A percentile compares a stretch with the other conserved stretches of the same genome.
These are phyloP conservation scores for Cryphonectria parasitica DNA, from an alignment of 2,329 filamentous ascomycete genomes.

Conservation along the genomic window DNA sequence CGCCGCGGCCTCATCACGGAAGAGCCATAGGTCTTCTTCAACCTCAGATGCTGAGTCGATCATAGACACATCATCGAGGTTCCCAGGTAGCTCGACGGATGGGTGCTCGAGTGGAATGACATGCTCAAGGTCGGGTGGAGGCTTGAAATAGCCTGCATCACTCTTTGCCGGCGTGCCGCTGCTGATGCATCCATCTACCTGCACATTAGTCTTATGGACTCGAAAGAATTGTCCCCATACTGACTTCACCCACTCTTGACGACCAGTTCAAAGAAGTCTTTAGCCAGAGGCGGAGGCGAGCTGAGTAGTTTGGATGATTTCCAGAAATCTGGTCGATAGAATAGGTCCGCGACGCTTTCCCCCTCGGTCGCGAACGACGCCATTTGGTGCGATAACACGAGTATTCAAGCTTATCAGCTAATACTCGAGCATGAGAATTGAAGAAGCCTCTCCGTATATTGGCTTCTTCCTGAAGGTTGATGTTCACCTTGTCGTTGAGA, in stretches of 20 bases:
- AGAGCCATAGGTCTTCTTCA: conserved; percentile 54
- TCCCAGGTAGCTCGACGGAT: conserved; percentile 9
- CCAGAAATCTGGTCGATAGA: conserved; percentile 67
- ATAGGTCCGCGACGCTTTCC: conserved; percentile 57
- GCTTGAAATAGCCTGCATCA: conserved; percentile 37
- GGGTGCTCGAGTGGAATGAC: conserved; percentile 1
- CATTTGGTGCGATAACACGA: conserved; percentile 5
- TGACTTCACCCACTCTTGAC: conserved; percentile 37
- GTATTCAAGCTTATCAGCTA: neutral
- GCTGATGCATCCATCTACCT: conserved; percentile 12
- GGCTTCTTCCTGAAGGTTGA: neutral
- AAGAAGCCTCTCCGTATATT: neutral
- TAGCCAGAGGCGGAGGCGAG: conserved; percentile 29
- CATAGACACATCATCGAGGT: conserved; percentile 13
- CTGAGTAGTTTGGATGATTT: conserved; percentile 56
- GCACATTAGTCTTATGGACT: conserved; percentile 9
- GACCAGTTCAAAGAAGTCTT: conserved; percentile 50
- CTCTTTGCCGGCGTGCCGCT: conserved; percentile 7
- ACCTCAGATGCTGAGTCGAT: conserved; percentile 12
- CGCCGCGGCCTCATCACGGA: conserved; percentile 39
- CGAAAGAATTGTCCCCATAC: neutral
- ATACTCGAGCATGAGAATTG: neutral
- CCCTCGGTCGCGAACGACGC: conserved; percentile 42
- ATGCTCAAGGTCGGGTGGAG: conserved; percentile 39
- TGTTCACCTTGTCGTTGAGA: neutral